Conservation (phyloP, 2,329 filamentous ascomycete genomes). For the Clarireedia hainanense region DNA sequence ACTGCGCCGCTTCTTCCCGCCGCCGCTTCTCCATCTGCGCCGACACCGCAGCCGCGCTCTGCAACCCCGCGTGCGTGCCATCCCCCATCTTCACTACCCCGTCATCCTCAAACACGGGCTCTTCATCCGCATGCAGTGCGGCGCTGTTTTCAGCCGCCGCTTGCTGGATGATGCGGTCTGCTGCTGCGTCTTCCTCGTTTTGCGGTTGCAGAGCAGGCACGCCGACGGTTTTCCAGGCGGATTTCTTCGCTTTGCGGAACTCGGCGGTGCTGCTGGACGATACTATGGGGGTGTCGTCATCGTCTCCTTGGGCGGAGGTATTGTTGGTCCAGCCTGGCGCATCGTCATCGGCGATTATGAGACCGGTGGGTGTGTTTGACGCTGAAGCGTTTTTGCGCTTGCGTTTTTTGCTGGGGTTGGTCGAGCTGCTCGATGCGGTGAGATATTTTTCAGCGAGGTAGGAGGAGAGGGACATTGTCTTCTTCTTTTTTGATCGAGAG, state of each 20-base stretch:
- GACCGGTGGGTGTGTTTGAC: constrained; percentile 37
- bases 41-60: constrained; percentile 72
- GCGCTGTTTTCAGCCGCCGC: constrained; percentile 60
- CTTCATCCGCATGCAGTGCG: constrained; percentile 40
- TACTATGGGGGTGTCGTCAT: constrained; percentile 43
- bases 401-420: constrained; percentile 54
- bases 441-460: constrained; percentile 93
- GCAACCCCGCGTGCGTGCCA: constrained; percentile 79
- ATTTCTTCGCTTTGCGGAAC: constrained; percentile 71
- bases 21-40: constrained; percentile 60
- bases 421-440: constrained; percentile 47
- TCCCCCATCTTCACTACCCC: constrained; percentile 69
- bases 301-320: constrained; percentile 41
- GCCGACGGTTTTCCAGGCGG: constrained; percentile 68
- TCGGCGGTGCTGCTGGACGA: constrained; percentile 44
- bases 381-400: constrained; percentile 43
- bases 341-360: constrained; percentile 60
- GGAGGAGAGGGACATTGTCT: constrained; percentile 57
- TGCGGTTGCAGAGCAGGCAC: constrained; percentile 27
- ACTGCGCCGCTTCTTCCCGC: constrained; percentile 51
- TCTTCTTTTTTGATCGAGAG: not conserved
- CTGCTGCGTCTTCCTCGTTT: constrained; percentile 52
- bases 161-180: constrained; percentile 70
- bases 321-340: constrained; percentile 30
- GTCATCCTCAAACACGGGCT: constrained; percentile 40